phyloP scores from a whole-genome alignment of 2,329 filamentous ascomycete species.

The Zasmidium cellare region DNA sequence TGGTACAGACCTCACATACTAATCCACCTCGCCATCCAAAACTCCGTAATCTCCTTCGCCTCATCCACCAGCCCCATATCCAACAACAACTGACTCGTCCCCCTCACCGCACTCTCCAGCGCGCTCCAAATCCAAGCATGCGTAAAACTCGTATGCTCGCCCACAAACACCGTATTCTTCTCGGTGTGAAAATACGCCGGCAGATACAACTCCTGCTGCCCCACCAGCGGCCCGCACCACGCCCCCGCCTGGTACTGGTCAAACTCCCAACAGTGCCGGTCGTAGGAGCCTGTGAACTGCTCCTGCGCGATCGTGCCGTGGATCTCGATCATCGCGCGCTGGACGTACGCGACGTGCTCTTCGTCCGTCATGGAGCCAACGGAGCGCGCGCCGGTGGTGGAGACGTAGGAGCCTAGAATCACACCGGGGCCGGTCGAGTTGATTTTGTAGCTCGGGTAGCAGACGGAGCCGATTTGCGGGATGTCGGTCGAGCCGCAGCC shows the following conservation, averaged over 20 bases:
- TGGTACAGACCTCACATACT: too few species aligned
- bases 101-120: slow-evolving; percentile 66
- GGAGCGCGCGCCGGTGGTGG: slow-evolving; percentile 46
- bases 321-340: slow-evolving; percentile 67
- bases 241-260: slow-evolving; percentile 63
- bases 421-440: slow-evolving; percentile 64
- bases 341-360: slow-evolving; percentile 63
- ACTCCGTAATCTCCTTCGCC: slow-evolving; percentile 62
- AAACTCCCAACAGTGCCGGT: slow-evolving; percentile 65
- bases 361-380: slow-evolving; percentile 54
- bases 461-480: slow-evolving; percentile 61
- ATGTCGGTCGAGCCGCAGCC: slow-evolving; percentile 64
- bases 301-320: slow-evolving; percentile 61
- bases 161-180: slow-evolving; percentile 63
- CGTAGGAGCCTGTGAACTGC: slow-evolving; percentile 65
- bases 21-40: slow-evolving; percentile 72
- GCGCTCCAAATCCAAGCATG: slow-evolving; percentile 71
- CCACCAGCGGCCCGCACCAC: slow-evolving; percentile 59
- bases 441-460: slow-evolving; percentile 67
- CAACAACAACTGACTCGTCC: slow-evolving; percentile 63
- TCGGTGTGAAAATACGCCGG: slow-evolving; percentile 73
- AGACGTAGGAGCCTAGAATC: slow-evolving; percentile 61
- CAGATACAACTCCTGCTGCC: slow-evolving; percentile 69
- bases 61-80: slow-evolving; percentile 68
- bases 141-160: slow-evolving; percentile 69